Percentiles rank a stretch among this genome's conserved stretches.
Conservation (phyloP, 73 alveolate species). For the Diophrys appendiculata region DNA sequence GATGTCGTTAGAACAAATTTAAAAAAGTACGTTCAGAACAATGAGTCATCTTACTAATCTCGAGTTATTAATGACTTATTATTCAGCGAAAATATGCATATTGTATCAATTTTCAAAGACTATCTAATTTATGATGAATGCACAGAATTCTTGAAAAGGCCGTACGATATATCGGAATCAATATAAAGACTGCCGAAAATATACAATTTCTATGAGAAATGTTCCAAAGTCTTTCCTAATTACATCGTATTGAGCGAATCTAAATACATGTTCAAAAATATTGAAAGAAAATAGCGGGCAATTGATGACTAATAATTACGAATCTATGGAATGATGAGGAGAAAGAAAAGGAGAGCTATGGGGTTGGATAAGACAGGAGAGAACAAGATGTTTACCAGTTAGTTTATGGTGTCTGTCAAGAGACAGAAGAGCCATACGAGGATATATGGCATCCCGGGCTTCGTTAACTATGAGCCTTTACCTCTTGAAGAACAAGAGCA, state of each 20-base stretch:
- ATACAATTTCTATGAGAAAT: constrained; percentile 75
- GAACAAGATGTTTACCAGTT: too few species aligned
- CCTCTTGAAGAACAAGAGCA: too few species aligned
- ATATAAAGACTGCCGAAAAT: constrained; percentile 66
- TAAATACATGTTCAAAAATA: constrained; percentile 82
- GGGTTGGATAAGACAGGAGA: too few species aligned
- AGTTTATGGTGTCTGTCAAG: too few species aligned
- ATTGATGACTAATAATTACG: constrained; percentile 65
- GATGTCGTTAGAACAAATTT: too few species aligned
- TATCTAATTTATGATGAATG: constrained; percentile 67
- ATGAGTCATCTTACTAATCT: too few species aligned
- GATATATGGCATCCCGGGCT: too few species aligned
- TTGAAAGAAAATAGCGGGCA: constrained; percentile 72
- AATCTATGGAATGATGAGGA: constrained; percentile 37
- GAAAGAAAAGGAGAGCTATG: constrained; percentile 35
- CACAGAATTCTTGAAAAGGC: constrained; percentile 67
- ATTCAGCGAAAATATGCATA: constrained; percentile 73
- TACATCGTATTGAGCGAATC: constrained; percentile 78
- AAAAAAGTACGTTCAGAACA: too few species aligned
- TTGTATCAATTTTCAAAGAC: constrained; percentile 72
- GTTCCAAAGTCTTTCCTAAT: constrained; percentile 81
- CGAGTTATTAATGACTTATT: constrained; percentile 60
- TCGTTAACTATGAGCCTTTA: too few species aligned
- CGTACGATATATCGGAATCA: constrained; percentile 23
- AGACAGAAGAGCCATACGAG: too few species aligned